These are phyloP conservation scores for Tardiomyces blankii DNA, from an alignment of 1,139 yeast species.

Conservation along the genomic window DNA sequence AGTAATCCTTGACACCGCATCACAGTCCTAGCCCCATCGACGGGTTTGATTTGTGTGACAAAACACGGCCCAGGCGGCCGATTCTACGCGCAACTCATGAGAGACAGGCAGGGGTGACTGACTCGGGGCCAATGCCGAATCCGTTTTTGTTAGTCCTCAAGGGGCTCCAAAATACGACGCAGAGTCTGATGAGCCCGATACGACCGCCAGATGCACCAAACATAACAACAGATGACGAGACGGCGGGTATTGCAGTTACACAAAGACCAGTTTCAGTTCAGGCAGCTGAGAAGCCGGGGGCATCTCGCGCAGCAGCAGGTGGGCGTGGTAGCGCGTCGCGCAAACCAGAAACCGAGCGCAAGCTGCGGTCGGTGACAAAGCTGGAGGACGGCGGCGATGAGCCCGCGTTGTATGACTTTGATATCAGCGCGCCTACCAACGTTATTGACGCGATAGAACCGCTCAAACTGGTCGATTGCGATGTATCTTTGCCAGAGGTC, in stretches of 20 bases:
- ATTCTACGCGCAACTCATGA: too few species aligned
- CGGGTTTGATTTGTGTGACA: too few species aligned
- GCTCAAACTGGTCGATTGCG: background rate
- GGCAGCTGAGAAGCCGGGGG: too few species aligned
- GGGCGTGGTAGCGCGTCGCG: background rate
- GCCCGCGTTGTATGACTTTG: background rate
- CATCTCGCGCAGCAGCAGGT: background rate
- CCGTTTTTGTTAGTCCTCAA: conserved; percentile 14
- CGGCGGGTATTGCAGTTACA: too few species aligned
- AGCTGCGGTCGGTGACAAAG: conserved; percentile 4
- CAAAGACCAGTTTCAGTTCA: too few species aligned
- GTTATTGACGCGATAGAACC: background rate
- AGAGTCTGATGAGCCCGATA: background rate
- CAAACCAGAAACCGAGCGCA: conserved; percentile 1
- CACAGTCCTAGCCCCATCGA: too few species aligned
- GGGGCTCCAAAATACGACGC: conserved; percentile 8
- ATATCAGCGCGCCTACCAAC: background rate
- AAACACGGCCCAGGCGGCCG: too few species aligned
- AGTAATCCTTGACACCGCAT: too few species aligned
- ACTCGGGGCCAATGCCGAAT: conserved; percentile 10
- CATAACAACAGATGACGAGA: background rate
- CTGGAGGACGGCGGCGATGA: background rate
- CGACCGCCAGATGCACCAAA: background rate
- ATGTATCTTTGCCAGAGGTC: background rate
- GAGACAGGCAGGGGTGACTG: too few species aligned